A percentile compares a stretch with the other conserved stretches of the same genome.
Evolutionary conservation across 2,329 filamentous ascomycete species (phyloP).

Genomic region (Claviceps purpurea): DNA sequence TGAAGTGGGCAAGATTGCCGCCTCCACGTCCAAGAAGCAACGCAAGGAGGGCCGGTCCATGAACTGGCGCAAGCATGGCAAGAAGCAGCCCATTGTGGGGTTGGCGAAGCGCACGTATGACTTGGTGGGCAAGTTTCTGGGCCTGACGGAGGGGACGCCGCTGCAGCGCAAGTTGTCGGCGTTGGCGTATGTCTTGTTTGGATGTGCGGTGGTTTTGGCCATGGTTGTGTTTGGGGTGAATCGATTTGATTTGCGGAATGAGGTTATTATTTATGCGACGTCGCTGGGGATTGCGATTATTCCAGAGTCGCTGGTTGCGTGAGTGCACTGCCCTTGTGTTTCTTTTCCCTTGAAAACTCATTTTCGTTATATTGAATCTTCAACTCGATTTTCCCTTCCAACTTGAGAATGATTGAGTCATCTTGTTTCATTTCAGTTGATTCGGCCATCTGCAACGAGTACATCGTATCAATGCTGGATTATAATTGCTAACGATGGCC

Average conservation of each 20-base stretch:
- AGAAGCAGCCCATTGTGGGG: constrained; percentile 34
- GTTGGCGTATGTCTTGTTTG: constrained; percentile 64
- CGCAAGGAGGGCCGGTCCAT: constrained; percentile 41
- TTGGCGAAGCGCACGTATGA: constrained; percentile 33
- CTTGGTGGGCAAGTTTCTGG: constrained; percentile 44
- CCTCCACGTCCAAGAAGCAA: constrained; percentile 37
- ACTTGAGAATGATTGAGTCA: no score
- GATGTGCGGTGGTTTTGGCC: constrained; percentile 47
- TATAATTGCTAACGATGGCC: no score
- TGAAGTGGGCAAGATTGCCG: constrained; percentile 57
- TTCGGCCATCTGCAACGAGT: no score
- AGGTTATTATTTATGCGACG: constrained; percentile 45
- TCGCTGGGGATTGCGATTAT: constrained; percentile 49
- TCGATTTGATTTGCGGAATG: constrained; percentile 34
- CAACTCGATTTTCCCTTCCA: no score
- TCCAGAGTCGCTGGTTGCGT: constrained; percentile 51
- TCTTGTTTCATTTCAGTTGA: no score
- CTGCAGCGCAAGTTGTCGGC: constrained; percentile 67
- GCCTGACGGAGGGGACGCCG: constrained; percentile 55
- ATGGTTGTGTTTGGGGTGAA: constrained; percentile 46
- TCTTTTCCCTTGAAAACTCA: not conserved
- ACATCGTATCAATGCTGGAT: no score
- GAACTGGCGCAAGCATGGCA: constrained; percentile 41
- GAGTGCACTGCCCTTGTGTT: constrained; percentile 15
- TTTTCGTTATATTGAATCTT: not conserved